Conservation (phyloP, 2,329 filamentous ascomycete genomes). For the Cytospora piceicola region DNA sequence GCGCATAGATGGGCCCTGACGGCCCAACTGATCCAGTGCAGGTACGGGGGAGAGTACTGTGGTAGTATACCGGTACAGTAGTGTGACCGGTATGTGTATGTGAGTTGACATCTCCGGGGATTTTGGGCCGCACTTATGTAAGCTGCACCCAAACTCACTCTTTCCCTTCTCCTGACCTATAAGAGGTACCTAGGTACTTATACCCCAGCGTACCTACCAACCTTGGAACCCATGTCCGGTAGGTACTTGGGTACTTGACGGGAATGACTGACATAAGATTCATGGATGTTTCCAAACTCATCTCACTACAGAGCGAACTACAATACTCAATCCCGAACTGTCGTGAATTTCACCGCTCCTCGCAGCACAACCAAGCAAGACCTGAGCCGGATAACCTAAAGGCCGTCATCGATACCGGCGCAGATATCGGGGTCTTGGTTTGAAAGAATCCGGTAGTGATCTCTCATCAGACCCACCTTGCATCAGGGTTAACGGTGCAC, state of each 20-base stretch:
- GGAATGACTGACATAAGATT: too few relatives aligned
- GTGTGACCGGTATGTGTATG: too few relatives aligned
- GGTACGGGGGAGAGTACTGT: neutral
- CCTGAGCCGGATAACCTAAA: neutral
- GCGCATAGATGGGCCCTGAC: neutral
- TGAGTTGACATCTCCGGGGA: too few relatives aligned
- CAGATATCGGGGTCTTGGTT: neutral
- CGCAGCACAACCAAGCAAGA: neutral
- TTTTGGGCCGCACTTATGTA: neutral
- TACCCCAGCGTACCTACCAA: too few relatives aligned
- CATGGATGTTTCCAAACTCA: neutral
- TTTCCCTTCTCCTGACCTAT: neutral
- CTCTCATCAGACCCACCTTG: neutral
- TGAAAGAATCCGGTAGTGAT: neutral
- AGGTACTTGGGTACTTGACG: too few relatives aligned
- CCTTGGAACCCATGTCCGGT: too few relatives aligned
- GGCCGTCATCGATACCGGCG: neutral
- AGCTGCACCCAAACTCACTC: neutral
- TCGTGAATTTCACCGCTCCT: neutral
- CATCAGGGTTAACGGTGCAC: conserved; percentile 7
- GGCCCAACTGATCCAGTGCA: neutral
- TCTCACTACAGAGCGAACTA: neutral
- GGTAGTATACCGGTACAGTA: too few relatives aligned
- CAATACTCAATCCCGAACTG: neutral
- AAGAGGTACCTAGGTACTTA: too few relatives aligned